Evolutionary conservation across 306 rosid species (phyloP).

Genomic region (Trichosanthes cucumerina): DNA sequence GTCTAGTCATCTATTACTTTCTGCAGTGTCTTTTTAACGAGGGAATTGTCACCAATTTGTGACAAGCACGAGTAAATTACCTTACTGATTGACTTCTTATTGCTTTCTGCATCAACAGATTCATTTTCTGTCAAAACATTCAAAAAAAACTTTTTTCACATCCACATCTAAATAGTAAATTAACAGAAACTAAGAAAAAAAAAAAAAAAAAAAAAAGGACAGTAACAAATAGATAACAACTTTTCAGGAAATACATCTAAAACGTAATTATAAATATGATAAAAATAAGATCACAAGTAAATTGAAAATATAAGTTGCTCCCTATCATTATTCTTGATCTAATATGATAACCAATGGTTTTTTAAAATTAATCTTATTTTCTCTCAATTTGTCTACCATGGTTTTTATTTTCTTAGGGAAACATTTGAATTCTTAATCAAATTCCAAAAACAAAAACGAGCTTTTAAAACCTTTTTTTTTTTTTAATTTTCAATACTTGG

Average conservation of each 20-base stretch:
- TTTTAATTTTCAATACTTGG: no score
- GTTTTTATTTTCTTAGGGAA: no score
- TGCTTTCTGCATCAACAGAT: conserved; percentile 28
- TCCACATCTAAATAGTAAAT: neutral
- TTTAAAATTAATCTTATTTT: no score
- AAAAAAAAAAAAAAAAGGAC: neutral
- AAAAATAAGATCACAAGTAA: neutral
- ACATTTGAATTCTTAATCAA: no score
- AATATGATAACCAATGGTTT: neutral
- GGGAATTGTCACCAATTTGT: conserved; percentile 58
- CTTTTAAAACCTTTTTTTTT: no score
- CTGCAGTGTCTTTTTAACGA: conserved; percentile 47
- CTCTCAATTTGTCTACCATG: no score
- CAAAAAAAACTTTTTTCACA: neutral
- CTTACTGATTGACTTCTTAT: conserved; percentile 31
- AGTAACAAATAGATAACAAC: neutral
- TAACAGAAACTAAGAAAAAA: neutral
- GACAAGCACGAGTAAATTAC: conserved; percentile 36
- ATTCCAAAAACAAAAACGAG: no score
- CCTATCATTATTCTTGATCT: neutral
- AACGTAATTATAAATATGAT: neutral
- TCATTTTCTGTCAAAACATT: conserved; percentile 25
- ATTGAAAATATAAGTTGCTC: neutral
- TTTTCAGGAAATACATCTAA: neutral
- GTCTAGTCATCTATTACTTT: conserved; percentile 37